These are phyloP conservation scores for Amylocystis lapponica DNA, from an alignment of 768 basidiomycete species.

Conservation along the genomic window DNA sequence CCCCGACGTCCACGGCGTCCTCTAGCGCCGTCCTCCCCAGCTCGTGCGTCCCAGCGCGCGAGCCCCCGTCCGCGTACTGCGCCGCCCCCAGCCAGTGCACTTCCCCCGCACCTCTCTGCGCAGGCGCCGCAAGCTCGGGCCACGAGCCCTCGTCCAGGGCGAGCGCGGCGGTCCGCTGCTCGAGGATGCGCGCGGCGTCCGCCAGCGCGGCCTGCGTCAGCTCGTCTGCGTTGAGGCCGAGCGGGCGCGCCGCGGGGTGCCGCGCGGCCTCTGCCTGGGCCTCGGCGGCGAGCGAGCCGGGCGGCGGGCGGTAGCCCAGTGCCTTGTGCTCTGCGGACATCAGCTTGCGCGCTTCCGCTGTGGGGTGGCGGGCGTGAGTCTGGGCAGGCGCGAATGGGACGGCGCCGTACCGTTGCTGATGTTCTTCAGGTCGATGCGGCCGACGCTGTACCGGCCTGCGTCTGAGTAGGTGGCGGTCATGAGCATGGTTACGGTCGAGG, in stretches of 20 bases:
- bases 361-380: background rate
- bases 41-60: too few species aligned
- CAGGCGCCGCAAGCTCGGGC: too few species aligned
- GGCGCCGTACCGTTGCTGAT: slow-evolving; percentile 17
- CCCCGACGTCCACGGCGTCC: background rate
- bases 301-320: slow-evolving; percentile 23
- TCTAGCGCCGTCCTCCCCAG: too few species aligned
- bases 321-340: slow-evolving; percentile 24
- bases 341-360: slow-evolving; percentile 12
- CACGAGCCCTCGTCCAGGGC: slow-evolving; percentile 14
- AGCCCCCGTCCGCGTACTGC: too few species aligned
- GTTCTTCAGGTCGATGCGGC: slow-evolving; percentile 16
- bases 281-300: slow-evolving; percentile 20
- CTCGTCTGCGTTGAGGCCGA: slow-evolving; percentile 4
- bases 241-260: slow-evolving; percentile 3
- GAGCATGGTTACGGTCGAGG: too few species aligned
- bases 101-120: too few species aligned
- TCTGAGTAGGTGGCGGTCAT: slow-evolving; percentile 7
- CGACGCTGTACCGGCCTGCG: background rate
- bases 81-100: too few species aligned
- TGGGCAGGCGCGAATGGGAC: background rate
- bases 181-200: slow-evolving; percentile 16
- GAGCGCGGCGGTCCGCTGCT: slow-evolving; percentile 6
- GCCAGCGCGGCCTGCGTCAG: slow-evolving; percentile 13
- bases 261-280: slow-evolving; percentile 19